Percentiles rank a stretch among this genome's conserved stretches.
Evolutionary conservation across 1,284 basidiomycete genomes (phyloP).

Genomic region (Inonotus obliquus): DNA sequence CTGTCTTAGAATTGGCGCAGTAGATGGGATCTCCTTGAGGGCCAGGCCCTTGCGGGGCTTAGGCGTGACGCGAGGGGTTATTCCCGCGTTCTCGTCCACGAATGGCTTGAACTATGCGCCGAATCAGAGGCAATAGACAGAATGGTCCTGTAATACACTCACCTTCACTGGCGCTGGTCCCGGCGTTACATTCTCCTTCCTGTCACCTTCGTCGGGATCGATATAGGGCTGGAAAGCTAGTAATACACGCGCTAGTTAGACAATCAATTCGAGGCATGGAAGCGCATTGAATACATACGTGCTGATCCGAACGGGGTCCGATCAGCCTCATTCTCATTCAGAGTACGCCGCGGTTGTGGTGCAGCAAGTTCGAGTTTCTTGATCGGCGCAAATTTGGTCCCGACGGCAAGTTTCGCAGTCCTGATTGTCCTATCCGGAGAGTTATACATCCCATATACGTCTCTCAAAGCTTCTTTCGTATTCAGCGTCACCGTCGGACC

Average conservation of each 20-base stretch:
- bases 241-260: not conserved
- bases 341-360: conserved; percentile 22
- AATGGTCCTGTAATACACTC: conserved; percentile 6
- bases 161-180: conserved; percentile 45
- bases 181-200: conserved; percentile 43
- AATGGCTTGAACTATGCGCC: conserved; percentile 15
- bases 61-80: conserved; percentile 10
- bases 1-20: not conserved
- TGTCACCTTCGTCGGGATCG: conserved; percentile 55
- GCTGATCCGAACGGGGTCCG: conserved; percentile 37
- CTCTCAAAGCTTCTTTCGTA: conserved; percentile 87
- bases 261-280: not conserved
- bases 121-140: not conserved
- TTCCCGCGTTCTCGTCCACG: conserved; percentile 11
- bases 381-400: conserved; percentile 68
- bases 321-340: conserved; percentile 34
- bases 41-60: conserved; percentile 14
- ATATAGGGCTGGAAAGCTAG: conserved; percentile 39
- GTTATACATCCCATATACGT: conserved; percentile 93
- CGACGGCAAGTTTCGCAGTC: conserved; percentile 36
- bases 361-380: conserved; percentile 50
- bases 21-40: conserved; percentile 6
- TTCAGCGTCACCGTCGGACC: conserved; percentile 77
- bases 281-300: conserved; percentile 27
- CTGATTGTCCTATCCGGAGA: conserved; percentile 74